These are phyloP conservation scores for Phytophthora brassicae DNA, from an alignment of 352 stramenopile species.

Conservation along the genomic window DNA sequence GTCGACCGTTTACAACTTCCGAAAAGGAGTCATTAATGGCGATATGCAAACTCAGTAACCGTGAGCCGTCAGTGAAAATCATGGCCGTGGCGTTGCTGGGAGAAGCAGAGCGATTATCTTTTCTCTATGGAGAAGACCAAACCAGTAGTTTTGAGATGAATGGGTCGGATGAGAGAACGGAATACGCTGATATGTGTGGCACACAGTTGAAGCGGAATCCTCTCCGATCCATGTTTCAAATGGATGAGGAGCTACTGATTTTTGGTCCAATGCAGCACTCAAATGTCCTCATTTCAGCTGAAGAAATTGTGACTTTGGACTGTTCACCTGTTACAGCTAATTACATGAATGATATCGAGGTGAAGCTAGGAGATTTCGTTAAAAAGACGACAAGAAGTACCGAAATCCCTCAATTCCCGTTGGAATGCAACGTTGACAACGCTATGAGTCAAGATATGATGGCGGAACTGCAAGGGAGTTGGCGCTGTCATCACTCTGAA, in stretches of 20 bases:
- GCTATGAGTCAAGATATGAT: constrained; percentile 41
- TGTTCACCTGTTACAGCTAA: constrained; percentile 12
- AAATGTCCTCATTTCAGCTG: not conserved
- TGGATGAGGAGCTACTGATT: constrained; percentile 18
- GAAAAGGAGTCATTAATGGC: constrained; percentile 29
- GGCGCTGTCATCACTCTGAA: constrained; percentile 36
- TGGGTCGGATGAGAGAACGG: constrained; percentile 13
- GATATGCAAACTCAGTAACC: constrained; percentile 36
- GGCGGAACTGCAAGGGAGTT: constrained; percentile 43
- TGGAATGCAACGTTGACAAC: constrained; percentile 26
- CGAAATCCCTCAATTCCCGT: constrained; percentile 19
- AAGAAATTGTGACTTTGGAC: constrained; percentile 8
- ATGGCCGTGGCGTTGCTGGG: constrained; percentile 30
- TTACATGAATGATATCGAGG: constrained; percentile 24
- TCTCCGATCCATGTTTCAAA: constrained; percentile 22
- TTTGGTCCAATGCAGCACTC: constrained; percentile 12
- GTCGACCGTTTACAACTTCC: constrained; percentile 26
- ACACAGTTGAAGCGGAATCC: constrained; percentile 17
- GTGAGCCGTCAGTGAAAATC: constrained; percentile 41
- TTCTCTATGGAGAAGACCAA: constrained; percentile 30
- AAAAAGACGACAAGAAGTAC: not conserved
- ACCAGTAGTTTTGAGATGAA: constrained; percentile 1
- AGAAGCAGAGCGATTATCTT: constrained; percentile 31
- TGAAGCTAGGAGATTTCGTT: constrained; percentile 16
- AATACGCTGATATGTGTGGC: constrained; percentile 26